Conservation (phyloP, 2,329 filamentous ascomycete genomes). For the Sclerotinia sclerotiorum region DNA sequence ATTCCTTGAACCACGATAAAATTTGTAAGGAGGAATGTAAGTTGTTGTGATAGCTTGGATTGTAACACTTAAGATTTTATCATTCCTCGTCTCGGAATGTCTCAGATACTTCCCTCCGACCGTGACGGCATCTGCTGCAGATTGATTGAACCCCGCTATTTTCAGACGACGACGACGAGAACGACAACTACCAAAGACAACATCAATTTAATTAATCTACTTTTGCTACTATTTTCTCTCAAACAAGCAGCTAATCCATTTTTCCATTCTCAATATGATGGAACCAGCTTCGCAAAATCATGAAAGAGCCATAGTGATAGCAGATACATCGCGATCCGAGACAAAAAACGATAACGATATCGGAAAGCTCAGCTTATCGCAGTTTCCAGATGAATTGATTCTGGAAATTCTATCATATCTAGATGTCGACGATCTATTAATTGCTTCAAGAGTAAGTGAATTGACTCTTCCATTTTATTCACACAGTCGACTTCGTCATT, state of each 20-base stretch:
- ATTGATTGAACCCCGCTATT: conserved; percentile 20
- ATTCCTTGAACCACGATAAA: not conserved
- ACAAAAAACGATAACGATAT: not conserved
- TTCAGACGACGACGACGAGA: not conserved
- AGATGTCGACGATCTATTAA: conserved; percentile 45
- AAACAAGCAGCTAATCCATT: not conserved
- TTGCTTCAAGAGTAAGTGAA: conserved; percentile 20
- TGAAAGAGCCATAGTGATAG: not conserved
- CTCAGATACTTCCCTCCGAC: conserved; percentile 15
- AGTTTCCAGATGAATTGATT: conserved; percentile 43
- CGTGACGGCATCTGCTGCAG: conserved; percentile 15
- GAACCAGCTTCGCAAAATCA: not conserved
- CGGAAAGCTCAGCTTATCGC: conserved; percentile 8
- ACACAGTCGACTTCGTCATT: too few species aligned
- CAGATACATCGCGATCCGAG: not conserved
- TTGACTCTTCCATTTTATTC: not conserved
- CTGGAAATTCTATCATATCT: conserved; percentile 47
- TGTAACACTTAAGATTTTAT: too few species aligned
- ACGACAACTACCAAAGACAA: not conserved
- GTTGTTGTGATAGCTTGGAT: not conserved
- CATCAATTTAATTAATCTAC: not conserved
- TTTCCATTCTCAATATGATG: not conserved
- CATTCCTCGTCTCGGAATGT: conserved; percentile 21
- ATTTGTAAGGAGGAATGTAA: not conserved
- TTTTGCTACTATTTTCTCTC: not conserved